Evolutionary conservation across 768 basidiomycete species (phyloP).

Genomic region (Candolleomyces eurysporus): DNA sequence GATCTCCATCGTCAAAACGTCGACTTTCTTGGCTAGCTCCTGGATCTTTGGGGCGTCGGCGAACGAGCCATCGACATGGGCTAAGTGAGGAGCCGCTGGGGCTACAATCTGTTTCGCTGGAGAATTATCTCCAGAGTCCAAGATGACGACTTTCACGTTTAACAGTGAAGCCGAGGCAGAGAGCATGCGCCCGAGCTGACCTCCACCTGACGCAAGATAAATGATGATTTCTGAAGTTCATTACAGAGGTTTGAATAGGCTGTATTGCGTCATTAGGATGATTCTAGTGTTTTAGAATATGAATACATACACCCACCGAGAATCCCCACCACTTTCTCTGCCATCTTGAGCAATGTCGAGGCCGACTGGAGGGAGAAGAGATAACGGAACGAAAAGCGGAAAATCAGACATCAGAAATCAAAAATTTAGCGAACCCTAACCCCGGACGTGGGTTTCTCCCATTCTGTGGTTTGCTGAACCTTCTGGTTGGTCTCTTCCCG

Average conservation of each 20-base stretch:
- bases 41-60: slow-evolving; percentile 74
- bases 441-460: no score
- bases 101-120: slow-evolving; percentile 90
- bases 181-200: slow-evolving; percentile 97
- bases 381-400: no score
- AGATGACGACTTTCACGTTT: slow-evolving; percentile 78
- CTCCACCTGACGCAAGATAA: slow-evolving; percentile 65
- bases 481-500: neutral
- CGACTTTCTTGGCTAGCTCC: slow-evolving; percentile 75
- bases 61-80: slow-evolving; percentile 89
- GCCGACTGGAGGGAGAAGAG: neutral
- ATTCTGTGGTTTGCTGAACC: no score
- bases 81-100: slow-evolving; percentile 43
- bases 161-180: slow-evolving; percentile 85
- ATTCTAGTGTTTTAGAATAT: neutral
- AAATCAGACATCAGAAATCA: neutral
- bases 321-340: slow-evolving; percentile 47
- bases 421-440: neutral
- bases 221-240: slow-evolving; percentile 8
- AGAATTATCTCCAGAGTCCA: slow-evolving; percentile 75
- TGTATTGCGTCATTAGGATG: slow-evolving; percentile 8
- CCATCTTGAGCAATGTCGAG: slow-evolving; percentile 25
- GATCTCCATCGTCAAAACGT: slow-evolving; percentile 93
- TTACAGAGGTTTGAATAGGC: slow-evolving; percentile 8
- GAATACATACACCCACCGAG: slow-evolving; percentile 47